Base-by-base conservation (phyloP, 2,329 filamentous ascomycete species). In the Aphanoascus verrucosus region DNA sequence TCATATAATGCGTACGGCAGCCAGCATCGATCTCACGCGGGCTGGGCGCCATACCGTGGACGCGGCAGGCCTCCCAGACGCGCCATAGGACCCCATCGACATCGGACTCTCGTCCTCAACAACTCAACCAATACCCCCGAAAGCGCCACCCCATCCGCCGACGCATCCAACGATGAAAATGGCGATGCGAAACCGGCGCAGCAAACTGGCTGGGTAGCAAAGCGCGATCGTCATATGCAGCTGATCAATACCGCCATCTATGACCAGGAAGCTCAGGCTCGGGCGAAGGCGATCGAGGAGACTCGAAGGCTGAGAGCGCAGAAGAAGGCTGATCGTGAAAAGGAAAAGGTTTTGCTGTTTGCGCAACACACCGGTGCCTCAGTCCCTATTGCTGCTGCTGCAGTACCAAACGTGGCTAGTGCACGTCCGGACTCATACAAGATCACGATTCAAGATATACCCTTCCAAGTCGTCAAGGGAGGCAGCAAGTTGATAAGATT, bases 401-500 rank as follows among this genome's bases (percentile, higher is more conserved):
- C 57, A 17, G 50, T 61, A 43, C 55, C 63, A 34, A 59, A 60
- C 41, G 60, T 64, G 19, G 47, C 61, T 49, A 57, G 63, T 14
- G 61, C 62, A 34, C 57, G 56, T 56, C 67, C 67, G 64, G 69
- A 60, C 68, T 72, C 60, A 75, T 75, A 86, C 64, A 81, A 87
- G 62, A 75, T 94, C 44, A 68, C 74, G 17, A 76, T 94, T 49
- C 77, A 87, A 52, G 86, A 84, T 61, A 81, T 91, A 50, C 79
- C 79, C 28, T 95, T 93, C 65, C 75, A 77, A 54, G 81, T 95
- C 37, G 75, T 80, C 15, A 81, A 85, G 59, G 83, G 85, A 59
- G 88, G 89, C 60, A 90, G 86, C 75, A 94, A 94, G 71, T 78
- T 95, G 40, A 75, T 86, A 57, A 85, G 85, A 64, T 70, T 84